Evolutionary conservation across 495 filamentous ascomycete species (phyloP), one percentile per base, ranked within the genome.

Genomic region (Neurospora tetraspora): DNA sequence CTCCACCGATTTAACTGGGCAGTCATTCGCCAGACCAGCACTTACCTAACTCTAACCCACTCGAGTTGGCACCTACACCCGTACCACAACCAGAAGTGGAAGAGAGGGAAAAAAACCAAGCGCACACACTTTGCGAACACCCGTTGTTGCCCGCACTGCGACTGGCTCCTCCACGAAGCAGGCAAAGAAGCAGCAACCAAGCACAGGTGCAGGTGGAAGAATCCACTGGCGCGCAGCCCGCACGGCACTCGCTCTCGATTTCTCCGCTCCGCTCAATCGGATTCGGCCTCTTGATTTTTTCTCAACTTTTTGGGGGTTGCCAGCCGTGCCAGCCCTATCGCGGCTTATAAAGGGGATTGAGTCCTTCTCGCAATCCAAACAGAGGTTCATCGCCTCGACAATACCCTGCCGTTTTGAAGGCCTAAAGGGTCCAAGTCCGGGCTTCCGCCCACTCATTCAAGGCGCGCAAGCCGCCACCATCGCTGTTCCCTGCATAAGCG

Each of bases 401-500:
- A 69, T 72, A 31, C 31, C 37, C 72, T 71, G 78, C 78, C 40
- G 76, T 79, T 79, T 79, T 80, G 77, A 70, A 74, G 73, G 76
- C 68, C 68, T 70, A 40, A 70, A 73, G 71, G 74, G 70, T 72
- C 71, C 14, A 39, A 69, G 42, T 69, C 71, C 71, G 74, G 75
- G 76, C 75, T 71, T 76, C 69, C 76, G 79, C 79, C 79, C 79
- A 76, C 76, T 73, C 76, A 68, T 71, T 59, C 70, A 69, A 76
- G 79, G 79, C 78, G 78, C 72, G 73, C 74, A 78, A 74, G 79
- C 78, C 79, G 74, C 76, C 79, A 76, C 77, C 70, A 73, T 75
- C 72, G 74, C 76, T 76, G 77, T 77, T 72, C 76, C 78, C 77
- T 79, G 79, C 77, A 79, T 79, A 79, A 77, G 77, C 78, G 77